phyloP scores from a whole-genome alignment of 345 rosid species.

The Ricinus communis region DNA sequence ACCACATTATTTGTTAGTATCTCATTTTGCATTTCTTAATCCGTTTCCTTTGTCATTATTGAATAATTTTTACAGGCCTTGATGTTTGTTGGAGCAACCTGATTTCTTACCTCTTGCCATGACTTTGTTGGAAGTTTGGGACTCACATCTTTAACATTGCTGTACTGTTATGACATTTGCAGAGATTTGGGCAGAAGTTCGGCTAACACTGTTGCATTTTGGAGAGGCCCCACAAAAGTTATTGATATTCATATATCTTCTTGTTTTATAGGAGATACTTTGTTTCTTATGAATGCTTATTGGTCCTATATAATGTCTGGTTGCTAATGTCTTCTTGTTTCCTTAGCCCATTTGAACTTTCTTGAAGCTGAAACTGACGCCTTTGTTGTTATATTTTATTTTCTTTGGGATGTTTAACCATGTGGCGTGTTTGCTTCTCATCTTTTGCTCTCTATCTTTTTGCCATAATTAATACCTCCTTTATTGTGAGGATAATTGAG shows the following conservation, averaged over 20 bases:
- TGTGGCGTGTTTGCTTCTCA: slow-evolving; percentile 14
- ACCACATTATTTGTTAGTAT: slow-evolving; percentile 21
- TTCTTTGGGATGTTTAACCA: slow-evolving; percentile 14
- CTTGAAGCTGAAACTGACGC: slow-evolving; percentile 26
- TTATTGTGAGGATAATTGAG: slow-evolving; percentile 17
- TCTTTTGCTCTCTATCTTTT: neutral
- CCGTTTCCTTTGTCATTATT: slow-evolving; percentile 27
- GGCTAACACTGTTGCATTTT: slow-evolving; percentile 24
- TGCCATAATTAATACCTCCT: slow-evolving; percentile 9
- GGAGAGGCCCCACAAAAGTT: slow-evolving; percentile 31
- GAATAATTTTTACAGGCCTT: slow-evolving; percentile 71
- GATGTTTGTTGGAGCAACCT: slow-evolving; percentile 96
- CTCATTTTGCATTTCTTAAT: slow-evolving; percentile 42
- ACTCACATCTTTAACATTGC: slow-evolving; percentile 99
- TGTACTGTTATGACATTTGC: slow-evolving; percentile 99
- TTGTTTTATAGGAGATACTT: slow-evolving; percentile 51
- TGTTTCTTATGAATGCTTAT: slow-evolving; percentile 35
- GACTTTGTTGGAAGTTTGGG: slow-evolving; percentile 99
- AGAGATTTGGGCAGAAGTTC: slow-evolving; percentile 61
- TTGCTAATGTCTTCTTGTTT: slow-evolving; percentile 31
- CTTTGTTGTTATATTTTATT: slow-evolving; percentile 21
- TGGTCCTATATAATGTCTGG: slow-evolving; percentile 32
- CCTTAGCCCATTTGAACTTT: slow-evolving; percentile 25
- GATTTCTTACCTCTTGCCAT: slow-evolving; percentile 96
- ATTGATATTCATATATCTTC: slow-evolving; percentile 34